Evolutionary conservation across 1,139 yeast species (phyloP), one percentile per base, ranked within the genome.

Genomic region (Martiniozyma asiatica): DNA sequence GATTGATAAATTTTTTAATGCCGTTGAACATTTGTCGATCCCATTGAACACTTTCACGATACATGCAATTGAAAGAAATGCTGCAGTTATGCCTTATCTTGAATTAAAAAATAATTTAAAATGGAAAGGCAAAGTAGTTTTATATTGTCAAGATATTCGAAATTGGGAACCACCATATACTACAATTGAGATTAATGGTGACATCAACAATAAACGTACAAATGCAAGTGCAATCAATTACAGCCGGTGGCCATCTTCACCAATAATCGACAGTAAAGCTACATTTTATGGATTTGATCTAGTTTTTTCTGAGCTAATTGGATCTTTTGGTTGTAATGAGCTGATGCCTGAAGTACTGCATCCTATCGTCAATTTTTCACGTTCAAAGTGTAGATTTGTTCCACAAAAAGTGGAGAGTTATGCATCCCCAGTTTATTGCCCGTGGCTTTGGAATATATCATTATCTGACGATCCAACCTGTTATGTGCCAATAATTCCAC

Each of bases 321-420:
- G 96, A 3, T 81, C 94, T 6, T 78, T 85, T 56, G 96, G 94
- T 1, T 89, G 92, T 51, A 87, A 87, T 51, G 97, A 87, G 48
- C 60, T 81, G 11, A 65, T 82, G 10, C 96, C 96, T 0, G 97
- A 87, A 47, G 76, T 92, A 35, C 43, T 74, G 5, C 43, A 48
- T 14, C 32, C 41, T 1, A 43, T 59, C n/a, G 58, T 57, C 28
- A 41, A 43, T 22, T 41, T 42, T 26, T 55, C 66, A 14, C 61
- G 56, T 30, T 50, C 49, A 11, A 41, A 38, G 29, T 59, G 65
- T 12, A 43, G 57, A n/a, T 64, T 56, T 37, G 82, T 85, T 20
- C 97, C 97, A 1, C 56, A 63, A 29, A 57, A 64, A 6, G 74
- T 77, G 43, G 51, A 74, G 1, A 65, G 78, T 10, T 70, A 59